Evolutionary conservation across 2,329 filamentous ascomycete genomes (phyloP).

Genomic region (Samsoniella hepiali): DNA sequence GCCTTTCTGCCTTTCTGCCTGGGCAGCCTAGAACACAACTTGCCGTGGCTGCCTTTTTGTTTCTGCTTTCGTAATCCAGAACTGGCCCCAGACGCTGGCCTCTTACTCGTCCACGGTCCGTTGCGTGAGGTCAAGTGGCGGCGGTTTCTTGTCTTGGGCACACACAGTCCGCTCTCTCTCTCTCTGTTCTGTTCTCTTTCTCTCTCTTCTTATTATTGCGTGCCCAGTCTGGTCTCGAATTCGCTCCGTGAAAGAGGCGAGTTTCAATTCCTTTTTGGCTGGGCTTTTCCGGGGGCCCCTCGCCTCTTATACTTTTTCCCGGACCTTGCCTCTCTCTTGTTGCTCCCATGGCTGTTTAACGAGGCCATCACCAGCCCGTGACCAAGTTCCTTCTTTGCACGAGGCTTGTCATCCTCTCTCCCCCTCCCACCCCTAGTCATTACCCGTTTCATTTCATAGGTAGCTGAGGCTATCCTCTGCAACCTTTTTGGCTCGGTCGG

Average conservation of each 20-base stretch:
- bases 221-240: conserved; percentile 8
- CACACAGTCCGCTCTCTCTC: neutral
- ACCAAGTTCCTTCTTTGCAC: neutral
- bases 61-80: conserved; percentile 14
- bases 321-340: neutral
- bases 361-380: conserved; percentile 16
- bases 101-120: neutral
- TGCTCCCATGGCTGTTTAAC: neutral
- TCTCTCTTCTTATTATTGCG: neutral
- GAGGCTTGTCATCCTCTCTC: conserved; percentile 6
- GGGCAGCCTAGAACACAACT: too few relatives aligned
- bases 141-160: neutral
- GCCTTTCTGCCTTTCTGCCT: conserved; percentile 8
- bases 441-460: neutral
- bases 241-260: conserved; percentile 17
- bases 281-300: conserved; percentile 20
- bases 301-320: conserved; percentile 35
- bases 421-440: neutral
- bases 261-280: conserved; percentile 18
- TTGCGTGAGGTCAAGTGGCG: neutral
- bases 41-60: neutral
- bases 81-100: neutral
- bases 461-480: conserved; percentile 3
- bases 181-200: neutral
- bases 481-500: neutral